These are phyloP conservation scores for Ogataea sp. DNA, from an alignment of 805 yeast genomes.

Conservation along the genomic window DNA sequence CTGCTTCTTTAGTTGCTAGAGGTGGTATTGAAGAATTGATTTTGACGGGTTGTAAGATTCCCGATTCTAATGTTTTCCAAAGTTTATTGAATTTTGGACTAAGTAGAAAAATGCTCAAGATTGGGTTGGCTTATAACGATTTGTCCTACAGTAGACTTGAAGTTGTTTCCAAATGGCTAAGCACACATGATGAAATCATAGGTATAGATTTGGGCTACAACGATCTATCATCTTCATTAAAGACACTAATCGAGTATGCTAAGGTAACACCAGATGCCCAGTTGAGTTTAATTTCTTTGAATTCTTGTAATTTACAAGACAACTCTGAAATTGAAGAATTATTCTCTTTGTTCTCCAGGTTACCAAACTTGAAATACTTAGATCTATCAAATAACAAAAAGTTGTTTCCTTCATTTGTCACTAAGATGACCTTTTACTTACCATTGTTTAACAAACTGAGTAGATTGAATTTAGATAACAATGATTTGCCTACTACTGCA, in stretches of 20 bases:
- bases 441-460: constrained; percentile 61
- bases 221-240: constrained; percentile 40
- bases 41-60: constrained; percentile 67
- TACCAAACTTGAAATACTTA: constrained; percentile 57
- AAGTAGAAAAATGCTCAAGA: constrained; percentile 41
- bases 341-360: constrained; percentile 40
- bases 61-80: constrained; percentile 46
- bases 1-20: constrained; percentile 58
- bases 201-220: constrained; percentile 86
- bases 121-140: constrained; percentile 76
- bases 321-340: constrained; percentile 41
- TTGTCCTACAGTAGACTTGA: constrained; percentile 51
- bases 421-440: constrained; percentile 50
- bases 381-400: constrained; percentile 68
- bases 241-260: constrained; percentile 29
- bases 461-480: constrained; percentile 66
- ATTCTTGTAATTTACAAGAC: constrained; percentile 51
- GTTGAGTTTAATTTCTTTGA: constrained; percentile 49
- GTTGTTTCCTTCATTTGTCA: constrained; percentile 55
- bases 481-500: constrained; percentile 48
- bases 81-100: constrained; percentile 51
- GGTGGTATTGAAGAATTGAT: constrained; percentile 76
- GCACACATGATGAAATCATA: constrained; percentile 33
- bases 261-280: constrained; percentile 13
- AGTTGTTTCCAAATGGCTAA: constrained; percentile 52